These are phyloP conservation scores for Tuber melanosporum DNA, from an alignment of 495 filamentous ascomycete species.

Conservation along the genomic window DNA sequence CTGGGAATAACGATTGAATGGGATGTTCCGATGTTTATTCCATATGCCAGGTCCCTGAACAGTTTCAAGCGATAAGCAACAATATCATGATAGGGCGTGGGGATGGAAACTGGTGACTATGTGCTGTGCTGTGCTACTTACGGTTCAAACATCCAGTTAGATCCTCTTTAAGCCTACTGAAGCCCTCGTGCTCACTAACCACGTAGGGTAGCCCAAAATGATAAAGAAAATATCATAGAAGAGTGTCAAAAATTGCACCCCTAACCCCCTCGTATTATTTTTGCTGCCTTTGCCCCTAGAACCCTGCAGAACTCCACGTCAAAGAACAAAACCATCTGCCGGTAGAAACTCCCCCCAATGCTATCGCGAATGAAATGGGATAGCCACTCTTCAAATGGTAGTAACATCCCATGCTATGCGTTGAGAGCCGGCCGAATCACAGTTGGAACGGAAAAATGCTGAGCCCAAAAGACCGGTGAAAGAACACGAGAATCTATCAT, in stretches of 20 bases:
- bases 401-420: neutral
- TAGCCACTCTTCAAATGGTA: neutral
- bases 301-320: neutral
- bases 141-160: neutral
- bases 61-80: conserved; percentile 1
- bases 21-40: conserved; percentile 6
- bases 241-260: conserved; percentile 1
- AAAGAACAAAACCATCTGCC: neutral
- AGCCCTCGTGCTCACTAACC: conserved; percentile 3
- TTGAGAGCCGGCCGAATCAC: conserved; percentile 4
- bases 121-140: neutral
- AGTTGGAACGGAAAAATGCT: conserved; percentile 2
- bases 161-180: neutral
- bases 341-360: neutral
- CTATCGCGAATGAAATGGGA: neutral
- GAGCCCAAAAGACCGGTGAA: neutral
- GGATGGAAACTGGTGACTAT: neutral
- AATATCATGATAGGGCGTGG: neutral
- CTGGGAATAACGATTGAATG: neutral
- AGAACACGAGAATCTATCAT: neutral
- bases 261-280: conserved; percentile 1
- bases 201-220: neutral
- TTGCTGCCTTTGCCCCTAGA: neutral
- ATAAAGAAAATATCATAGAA: neutral
- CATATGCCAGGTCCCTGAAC: conserved; percentile 4